These are phyloP conservation scores for Prinsepia uniflora DNA, from an alignment of 306 rosid species.

Conservation along the genomic window DNA sequence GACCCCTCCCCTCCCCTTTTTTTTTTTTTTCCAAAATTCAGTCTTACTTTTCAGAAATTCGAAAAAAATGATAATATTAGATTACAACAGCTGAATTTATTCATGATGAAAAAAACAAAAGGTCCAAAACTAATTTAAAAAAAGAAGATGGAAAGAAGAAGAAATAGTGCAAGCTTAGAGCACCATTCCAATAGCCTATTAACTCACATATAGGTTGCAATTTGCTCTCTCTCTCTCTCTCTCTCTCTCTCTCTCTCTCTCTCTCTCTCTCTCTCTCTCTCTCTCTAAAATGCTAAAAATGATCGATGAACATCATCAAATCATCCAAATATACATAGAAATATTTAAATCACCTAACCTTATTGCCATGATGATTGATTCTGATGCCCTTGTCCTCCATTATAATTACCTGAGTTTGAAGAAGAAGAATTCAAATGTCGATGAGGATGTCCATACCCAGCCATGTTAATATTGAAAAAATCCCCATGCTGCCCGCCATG, in stretches of 20 bases:
- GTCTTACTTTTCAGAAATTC: too few species aligned
- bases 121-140: neutral
- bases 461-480: constrained; percentile 37
- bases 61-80: neutral
- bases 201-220: constrained; percentile 8
- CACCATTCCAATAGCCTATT: constrained; percentile 11
- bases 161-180: constrained; percentile 11
- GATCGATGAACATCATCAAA: neutral
- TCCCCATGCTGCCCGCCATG: constrained; percentile 31
- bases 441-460: constrained; percentile 29
- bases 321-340: neutral
- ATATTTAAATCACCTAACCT: constrained; percentile 19
- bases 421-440: constrained; percentile 35
- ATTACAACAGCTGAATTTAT: neutral
- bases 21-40: too few species aligned
- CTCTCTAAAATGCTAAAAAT: neutral
- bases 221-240: neutral
- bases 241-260: too few species aligned
- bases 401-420: constrained; percentile 2
- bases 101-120: neutral
- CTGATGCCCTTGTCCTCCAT: constrained; percentile 33
- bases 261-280: too few species aligned
- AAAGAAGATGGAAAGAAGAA: neutral
- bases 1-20: too few species aligned
- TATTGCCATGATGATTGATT: constrained; percentile 47